A percentile compares a stretch with the other conserved stretches of the same genome.
Conservation (phyloP, 1,284 basidiomycete species). For the Rhodotorula sp. region DNA sequence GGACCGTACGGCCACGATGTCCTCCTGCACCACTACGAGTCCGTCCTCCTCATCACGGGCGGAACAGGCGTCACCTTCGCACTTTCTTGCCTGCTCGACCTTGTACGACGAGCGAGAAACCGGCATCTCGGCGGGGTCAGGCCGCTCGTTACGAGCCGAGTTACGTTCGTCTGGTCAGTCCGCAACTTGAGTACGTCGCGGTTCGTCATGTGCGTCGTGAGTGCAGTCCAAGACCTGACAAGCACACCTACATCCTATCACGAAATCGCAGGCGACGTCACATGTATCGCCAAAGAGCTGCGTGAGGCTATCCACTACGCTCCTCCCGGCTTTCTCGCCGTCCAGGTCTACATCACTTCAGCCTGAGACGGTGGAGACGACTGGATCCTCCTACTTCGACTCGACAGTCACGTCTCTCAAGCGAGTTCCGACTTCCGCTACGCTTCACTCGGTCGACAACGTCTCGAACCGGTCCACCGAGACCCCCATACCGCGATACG, state of each 20-base stretch:
- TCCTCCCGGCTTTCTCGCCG: conserved; percentile 19
- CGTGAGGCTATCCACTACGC: conserved; percentile 14
- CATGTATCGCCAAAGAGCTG: conserved; percentile 12
- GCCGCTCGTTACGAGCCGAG: conserved; percentile 8
- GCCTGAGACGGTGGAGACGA: not conserved
- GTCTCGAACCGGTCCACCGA: not conserved
- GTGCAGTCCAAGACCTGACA: too few species aligned
- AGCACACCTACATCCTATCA: too few species aligned
- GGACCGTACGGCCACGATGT: conserved; percentile 33
- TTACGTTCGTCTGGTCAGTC: conserved; percentile 28
- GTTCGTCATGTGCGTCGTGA: too few species aligned
- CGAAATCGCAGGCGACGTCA: conserved; percentile 5
- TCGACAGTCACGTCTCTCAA: not conserved
- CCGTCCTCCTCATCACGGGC: conserved; percentile 28
- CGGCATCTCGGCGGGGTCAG: not conserved
- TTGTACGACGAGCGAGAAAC: conserved; percentile 16
- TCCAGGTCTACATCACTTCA: conserved; percentile 22
- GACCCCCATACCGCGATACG: conserved; percentile 1
- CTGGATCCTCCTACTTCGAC: not conserved
- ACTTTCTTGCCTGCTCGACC: conserved; percentile 24
- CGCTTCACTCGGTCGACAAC: too few species aligned
- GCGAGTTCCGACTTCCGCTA: too few species aligned
- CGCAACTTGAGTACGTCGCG: conserved; percentile 6
- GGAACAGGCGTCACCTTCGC: conserved; percentile 31
- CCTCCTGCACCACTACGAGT: conserved; percentile 21